Evolutionary conservation across 768 basidiomycete species (phyloP).

Genomic region (Royoungia palumana): DNA sequence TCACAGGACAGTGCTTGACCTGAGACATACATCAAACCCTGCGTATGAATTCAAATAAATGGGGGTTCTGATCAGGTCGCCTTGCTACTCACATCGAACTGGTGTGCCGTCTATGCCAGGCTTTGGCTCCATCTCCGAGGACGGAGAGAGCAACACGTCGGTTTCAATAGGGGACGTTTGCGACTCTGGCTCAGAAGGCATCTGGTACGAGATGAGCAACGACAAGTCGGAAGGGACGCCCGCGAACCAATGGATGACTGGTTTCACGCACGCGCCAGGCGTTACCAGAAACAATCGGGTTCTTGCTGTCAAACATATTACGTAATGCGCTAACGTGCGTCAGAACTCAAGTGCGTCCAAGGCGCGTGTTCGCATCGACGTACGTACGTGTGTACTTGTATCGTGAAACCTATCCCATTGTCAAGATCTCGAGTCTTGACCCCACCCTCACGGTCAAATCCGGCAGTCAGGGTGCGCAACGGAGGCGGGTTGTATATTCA

Average conservation of each 20-base stretch:
- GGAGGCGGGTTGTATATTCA: too few relatives aligned
- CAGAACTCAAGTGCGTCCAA: background rate
- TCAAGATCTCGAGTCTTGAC: too few relatives aligned
- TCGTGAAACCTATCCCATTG: too few relatives aligned
- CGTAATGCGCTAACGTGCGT: background rate
- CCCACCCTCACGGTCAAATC: too few relatives aligned
- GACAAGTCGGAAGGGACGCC: too few relatives aligned
- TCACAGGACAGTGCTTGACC: slow-evolving; percentile 2
- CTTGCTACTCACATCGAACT: slow-evolving; percentile 66
- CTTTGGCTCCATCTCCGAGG: slow-evolving; percentile 61
- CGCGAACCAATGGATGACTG: background rate
- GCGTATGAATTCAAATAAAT: slow-evolving; percentile 10
- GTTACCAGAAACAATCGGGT: background rate
- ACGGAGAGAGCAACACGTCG: slow-evolving; percentile 46
- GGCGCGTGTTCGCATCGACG: background rate
- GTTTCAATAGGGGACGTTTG: slow-evolving; percentile 54
- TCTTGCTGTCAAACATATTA: background rate
- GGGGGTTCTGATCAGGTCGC: background rate
- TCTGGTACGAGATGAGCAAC: slow-evolving; percentile 3
- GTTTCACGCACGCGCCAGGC: slow-evolving; percentile 3
- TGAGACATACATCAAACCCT: slow-evolving; percentile 81
- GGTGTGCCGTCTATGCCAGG: slow-evolving; percentile 74
- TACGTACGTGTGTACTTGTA: too few relatives aligned
- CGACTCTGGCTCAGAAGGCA: slow-evolving; percentile 24
- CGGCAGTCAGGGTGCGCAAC: too few relatives aligned